Evolutionary conservation across 805 yeast genomes (phyloP), one percentile per base, ranked within the genome.

Genomic region (Metschnikowia matae): DNA sequence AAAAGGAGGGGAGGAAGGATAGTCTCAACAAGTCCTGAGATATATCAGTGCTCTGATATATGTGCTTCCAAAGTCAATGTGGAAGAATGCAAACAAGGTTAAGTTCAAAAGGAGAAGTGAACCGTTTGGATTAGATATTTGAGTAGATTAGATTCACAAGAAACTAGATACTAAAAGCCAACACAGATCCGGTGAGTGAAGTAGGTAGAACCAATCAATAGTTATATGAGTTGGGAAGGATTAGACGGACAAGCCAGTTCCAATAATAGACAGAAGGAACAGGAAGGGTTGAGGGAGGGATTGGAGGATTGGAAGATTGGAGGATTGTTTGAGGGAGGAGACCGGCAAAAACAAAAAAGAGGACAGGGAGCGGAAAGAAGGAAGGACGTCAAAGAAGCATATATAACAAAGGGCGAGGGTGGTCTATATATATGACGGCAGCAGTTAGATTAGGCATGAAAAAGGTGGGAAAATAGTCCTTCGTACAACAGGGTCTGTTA

Each of bases 361-460:
- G 37, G 14, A 41, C 26, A 21, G 26, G 29, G 29, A 5, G 38
- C 20, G 11, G 20, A 10, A 33, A 21, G 8, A n/a, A 7, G 13
- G 45, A 29, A 18, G 29, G 20, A 13, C 45, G 45, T 33, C 38
- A 32, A 20, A 10, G 32, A 8, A 21, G 34, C 13, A 35, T 15
- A 21, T 15, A 18, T 4, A 18, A 20, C 6, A 13, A 2, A 35
- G 46, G 40, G 45, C 23, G 36, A 17, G 17, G 36, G 34, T 6
- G 45, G 34, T 18, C 32, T 44, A 43, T 44, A 44, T 42, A 42
- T 44, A 44, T 34, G 31, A 33, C 46, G 46, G 20, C 32, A 14
- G 31, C 41, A 39, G 41, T 21, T 14, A 33, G 46, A 44, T 23
- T 35, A 20, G 46, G 46, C 46, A 35, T 35, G 40, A 44, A 44